Conservation (phyloP, 345 rosid species). For the Dipteronia sinensis region DNA sequence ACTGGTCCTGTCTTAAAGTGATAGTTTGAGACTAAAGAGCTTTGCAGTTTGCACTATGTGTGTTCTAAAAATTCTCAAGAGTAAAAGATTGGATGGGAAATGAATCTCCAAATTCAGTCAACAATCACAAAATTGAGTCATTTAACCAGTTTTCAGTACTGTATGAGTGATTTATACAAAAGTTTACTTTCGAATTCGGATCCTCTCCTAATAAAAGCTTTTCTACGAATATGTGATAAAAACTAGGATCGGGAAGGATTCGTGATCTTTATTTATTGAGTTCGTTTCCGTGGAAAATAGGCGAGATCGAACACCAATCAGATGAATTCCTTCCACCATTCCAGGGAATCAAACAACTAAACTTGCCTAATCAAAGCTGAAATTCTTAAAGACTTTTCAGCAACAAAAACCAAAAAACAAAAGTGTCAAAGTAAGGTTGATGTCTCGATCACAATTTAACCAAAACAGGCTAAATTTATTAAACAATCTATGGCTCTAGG, state of each 20-base stretch:
- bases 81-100: conserved; percentile 6
- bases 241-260: background rate
- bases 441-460: conserved; percentile 11
- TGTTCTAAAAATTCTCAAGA: conserved; percentile 6
- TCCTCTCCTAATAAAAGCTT: background rate
- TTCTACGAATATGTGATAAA: background rate
- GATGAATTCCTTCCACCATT: background rate
- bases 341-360: background rate
- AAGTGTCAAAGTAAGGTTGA: background rate
- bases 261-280: too few species aligned
- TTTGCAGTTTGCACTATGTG: background rate
- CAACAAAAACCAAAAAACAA: background rate
- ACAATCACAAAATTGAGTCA: background rate
- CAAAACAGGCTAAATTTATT: background rate
- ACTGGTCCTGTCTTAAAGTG: conserved; percentile 20
- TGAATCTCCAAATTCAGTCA: conserved; percentile 2
- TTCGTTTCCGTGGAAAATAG: background rate
- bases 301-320: background rate
- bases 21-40: conserved; percentile 5
- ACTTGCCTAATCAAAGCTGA: background rate
- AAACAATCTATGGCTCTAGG: background rate
- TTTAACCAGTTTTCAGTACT: background rate
- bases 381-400: background rate
- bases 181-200: too few species aligned
- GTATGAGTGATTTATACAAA: too few species aligned